Conservation (phyloP, 768 basidiomycete genomes). For the Pisolithus orientalis region DNA sequence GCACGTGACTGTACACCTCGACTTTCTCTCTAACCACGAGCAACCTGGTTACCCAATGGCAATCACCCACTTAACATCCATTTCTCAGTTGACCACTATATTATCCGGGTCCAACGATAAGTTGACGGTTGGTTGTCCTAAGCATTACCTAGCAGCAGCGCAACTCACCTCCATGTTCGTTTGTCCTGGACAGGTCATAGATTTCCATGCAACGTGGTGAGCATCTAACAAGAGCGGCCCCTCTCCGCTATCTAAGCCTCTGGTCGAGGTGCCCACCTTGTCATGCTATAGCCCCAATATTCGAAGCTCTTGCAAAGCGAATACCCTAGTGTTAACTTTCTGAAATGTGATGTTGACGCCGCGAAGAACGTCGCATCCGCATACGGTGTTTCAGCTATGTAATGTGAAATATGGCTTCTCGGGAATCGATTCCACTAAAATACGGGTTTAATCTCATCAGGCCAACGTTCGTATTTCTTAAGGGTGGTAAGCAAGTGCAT, state of each 20-base stretch:
- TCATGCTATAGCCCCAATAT: constrained; percentile 74
- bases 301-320: constrained; percentile 64
- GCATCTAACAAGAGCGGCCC: constrained; percentile 6
- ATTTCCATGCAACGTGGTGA: constrained; percentile 83
- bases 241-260: constrained; percentile 7
- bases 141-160: background rate
- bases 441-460: constrained; percentile 27
- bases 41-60: constrained; percentile 34
- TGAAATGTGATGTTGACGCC: constrained; percentile 78
- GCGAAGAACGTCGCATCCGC: constrained; percentile 58
- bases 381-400: constrained; percentile 74
- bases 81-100: constrained; percentile 56
- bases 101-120: constrained; percentile 56
- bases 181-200: constrained; percentile 55
- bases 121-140: constrained; percentile 44
- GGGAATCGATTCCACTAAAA: constrained; percentile 13
- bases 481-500: constrained; percentile 60
- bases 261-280: constrained; percentile 76
- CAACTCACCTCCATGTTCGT: constrained; percentile 1
- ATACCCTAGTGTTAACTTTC: constrained; percentile 67
- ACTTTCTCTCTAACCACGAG: background rate
- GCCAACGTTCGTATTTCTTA: constrained; percentile 82
- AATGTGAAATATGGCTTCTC: background rate
- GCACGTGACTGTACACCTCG: too few species aligned
- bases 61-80: constrained; percentile 55